These are phyloP conservation scores for Capsella rubella DNA, from an alignment of 441 rosid species.

Conservation along the genomic window DNA sequence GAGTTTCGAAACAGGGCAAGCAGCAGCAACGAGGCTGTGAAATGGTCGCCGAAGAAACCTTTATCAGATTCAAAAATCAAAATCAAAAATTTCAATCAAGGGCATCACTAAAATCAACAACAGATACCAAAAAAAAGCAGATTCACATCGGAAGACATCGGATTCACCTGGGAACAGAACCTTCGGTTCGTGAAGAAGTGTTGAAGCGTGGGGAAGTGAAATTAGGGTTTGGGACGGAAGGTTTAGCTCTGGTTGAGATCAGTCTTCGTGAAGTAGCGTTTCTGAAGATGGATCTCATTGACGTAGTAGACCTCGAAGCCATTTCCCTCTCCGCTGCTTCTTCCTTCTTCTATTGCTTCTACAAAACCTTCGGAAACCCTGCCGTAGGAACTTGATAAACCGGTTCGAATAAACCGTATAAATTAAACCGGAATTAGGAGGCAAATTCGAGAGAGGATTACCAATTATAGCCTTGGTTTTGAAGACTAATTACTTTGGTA, in stretches of 20 bases:
- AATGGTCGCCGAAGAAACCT: conserved; percentile 56
- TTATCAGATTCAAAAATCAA: conserved; percentile 10
- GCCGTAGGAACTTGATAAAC: no score
- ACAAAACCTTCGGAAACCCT: no score
- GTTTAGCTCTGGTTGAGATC: conserved; percentile 50
- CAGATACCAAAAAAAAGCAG: no score
- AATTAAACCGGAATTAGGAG: no score
- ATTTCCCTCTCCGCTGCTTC: no score
- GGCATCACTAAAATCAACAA: no score
- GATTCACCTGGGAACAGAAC: neutral
- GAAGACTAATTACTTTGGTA: no score
- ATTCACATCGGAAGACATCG: no score
- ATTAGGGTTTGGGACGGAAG: conserved; percentile 19
- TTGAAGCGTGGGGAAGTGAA: neutral
- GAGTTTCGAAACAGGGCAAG: conserved; percentile 79
- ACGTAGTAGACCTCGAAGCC: conserved; percentile 54
- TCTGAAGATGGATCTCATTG: conserved; percentile 43
- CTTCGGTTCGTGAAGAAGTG: conserved; percentile 22
- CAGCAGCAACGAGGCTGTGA: conserved; percentile 66
- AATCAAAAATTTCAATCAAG: neutral
- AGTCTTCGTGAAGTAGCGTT: conserved; percentile 52
- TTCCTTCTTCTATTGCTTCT: no score
- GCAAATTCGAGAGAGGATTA: no score
- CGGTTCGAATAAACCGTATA: no score
- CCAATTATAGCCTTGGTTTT: no score